Evolutionary conservation across 2,329 filamentous ascomycete genomes (phyloP), one percentile per base, ranked within the genome.

Genomic region (Calonectria pteridis): DNA sequence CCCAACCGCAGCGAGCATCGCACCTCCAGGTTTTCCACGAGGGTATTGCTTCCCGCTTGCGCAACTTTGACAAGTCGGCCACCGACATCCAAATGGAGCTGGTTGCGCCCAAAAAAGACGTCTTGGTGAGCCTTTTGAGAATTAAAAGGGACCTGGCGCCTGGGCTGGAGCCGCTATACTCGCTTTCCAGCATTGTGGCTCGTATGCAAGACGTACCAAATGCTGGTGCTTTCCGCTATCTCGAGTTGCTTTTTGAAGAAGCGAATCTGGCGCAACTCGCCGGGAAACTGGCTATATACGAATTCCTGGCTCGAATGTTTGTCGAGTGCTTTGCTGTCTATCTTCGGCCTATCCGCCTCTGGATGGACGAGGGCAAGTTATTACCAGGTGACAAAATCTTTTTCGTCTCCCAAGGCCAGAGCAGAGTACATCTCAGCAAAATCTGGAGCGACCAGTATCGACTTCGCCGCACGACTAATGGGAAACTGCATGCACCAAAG

Each of bases 271-370:
- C 93, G 0, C 95, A 98, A 80, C 88, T 94, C 55, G 89, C 91
- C 20, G 93, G 93, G 1, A 91, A 94, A 69, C 85, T 88, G 2
- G 82, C 83, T 0, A 86, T 90, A 1, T 97, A 94, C 80, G 83
- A 86, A 49, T 92, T 90, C 49, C 86, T 97, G 6, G 91, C 91
- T 2, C 86, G 86, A 0, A 87, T 97, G 4, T 97, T 98, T 81
- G 92, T 97, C 69, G 90, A 93, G 58, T 98, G 95, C 81, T 93
- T 98, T 72, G 91, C 92, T 71, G 92, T 95, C 1, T 98, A 98
- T 82, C 88, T 97, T 46, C 92, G 92, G 49, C 94, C 95, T 0
- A 93, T 98, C 55, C 90, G 93, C 43, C 86, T 89, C 20, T 98
- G 96, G 96, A 96, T 98, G 92, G 92, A 95, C 78, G 89, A 91